These are phyloP conservation scores for Rhynchospora tenuis DNA, from an alignment of 176 grass and related monocot genomes.

Conservation along the genomic window DNA sequence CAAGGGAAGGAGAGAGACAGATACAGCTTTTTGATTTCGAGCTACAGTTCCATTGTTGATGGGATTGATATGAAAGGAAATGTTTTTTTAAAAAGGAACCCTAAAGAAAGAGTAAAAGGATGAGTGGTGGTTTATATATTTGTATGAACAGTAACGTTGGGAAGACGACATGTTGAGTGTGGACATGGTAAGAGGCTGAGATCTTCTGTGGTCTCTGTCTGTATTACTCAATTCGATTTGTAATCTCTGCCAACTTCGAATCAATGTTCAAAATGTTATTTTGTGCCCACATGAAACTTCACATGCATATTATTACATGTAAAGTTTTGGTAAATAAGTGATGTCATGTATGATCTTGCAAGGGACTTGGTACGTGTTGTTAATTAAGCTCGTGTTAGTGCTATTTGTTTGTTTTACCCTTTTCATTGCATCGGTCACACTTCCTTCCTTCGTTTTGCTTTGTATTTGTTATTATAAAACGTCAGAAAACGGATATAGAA, in stretches of 20 bases:
- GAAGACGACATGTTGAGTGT: slow-evolving; percentile 14
- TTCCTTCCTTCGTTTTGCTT: too few relatives aligned
- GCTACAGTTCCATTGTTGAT: slow-evolving; percentile 30
- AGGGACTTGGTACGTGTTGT: not conserved
- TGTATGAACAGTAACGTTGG: slow-evolving; percentile 29
- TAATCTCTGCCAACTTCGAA: not conserved
- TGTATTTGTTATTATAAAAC: too few relatives aligned
- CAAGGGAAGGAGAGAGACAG: slow-evolving; percentile 3
- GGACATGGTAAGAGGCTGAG: not conserved
- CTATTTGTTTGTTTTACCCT: too few relatives aligned
- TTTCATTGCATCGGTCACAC: too few relatives aligned
- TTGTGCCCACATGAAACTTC: not conserved
- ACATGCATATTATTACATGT: not conserved
- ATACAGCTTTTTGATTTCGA: slow-evolving; percentile 10
- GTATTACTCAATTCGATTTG: not conserved
- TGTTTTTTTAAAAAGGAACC: slow-evolving; percentile 16
- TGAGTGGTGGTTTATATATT: slow-evolving; percentile 1
- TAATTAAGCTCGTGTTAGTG: not conserved
- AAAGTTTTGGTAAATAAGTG: not conserved
- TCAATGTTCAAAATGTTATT: not conserved
- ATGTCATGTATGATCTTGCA: not conserved
- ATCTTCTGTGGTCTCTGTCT: not conserved
- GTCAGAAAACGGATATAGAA: too few relatives aligned
- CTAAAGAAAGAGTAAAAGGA: slow-evolving; percentile 13
- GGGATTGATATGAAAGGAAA: slow-evolving; percentile 17